phyloP scores from a whole-genome alignment of 495 filamentous ascomycete genomes.

The Astrothelium macrocarpum region DNA sequence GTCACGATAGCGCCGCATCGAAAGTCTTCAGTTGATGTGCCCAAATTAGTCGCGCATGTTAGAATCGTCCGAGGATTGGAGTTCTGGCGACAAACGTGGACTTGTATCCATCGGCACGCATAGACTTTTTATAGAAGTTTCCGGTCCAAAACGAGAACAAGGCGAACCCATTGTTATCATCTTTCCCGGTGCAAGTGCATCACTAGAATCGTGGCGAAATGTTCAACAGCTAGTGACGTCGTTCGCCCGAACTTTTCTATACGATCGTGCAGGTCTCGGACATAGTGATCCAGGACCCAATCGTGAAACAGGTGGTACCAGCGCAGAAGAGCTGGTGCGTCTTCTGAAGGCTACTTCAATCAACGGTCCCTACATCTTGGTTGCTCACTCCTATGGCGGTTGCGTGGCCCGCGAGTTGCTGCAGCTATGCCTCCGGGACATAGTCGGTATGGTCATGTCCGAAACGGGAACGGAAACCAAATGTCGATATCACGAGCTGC shows the following conservation, averaged over 20 bases:
- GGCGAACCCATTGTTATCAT: neutral
- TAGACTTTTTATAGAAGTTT: neutral
- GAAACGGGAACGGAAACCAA: slow-evolving; percentile 35
- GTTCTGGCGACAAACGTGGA: neutral
- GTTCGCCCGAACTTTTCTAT: neutral
- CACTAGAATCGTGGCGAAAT: neutral
- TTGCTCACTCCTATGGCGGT: slow-evolving; percentile 45
- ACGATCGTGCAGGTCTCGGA: neutral
- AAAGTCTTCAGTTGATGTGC: too few species aligned
- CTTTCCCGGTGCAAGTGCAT: neutral
- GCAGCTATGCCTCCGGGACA: slow-evolving; percentile 26
- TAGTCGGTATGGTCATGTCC: slow-evolving; percentile 35
- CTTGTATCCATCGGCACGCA: neutral
- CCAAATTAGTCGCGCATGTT: neutral
- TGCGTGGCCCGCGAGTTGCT: slow-evolving; percentile 42
- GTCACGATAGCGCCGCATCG: too few species aligned
- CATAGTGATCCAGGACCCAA: neutral
- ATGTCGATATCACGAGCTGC: slow-evolving; percentile 32
- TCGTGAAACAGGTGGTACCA: neutral
- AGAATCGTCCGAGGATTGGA: neutral
- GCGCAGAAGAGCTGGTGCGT: neutral
- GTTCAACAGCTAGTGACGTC: neutral
- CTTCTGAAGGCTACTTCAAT: neutral
- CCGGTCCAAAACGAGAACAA: neutral
- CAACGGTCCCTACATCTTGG: slow-evolving; percentile 34